Percentiles rank a stretch among this genome's conserved stretches.
Conservation (phyloP, 73 alveolate genomes). For the Blepharisma stoltei region DNA sequence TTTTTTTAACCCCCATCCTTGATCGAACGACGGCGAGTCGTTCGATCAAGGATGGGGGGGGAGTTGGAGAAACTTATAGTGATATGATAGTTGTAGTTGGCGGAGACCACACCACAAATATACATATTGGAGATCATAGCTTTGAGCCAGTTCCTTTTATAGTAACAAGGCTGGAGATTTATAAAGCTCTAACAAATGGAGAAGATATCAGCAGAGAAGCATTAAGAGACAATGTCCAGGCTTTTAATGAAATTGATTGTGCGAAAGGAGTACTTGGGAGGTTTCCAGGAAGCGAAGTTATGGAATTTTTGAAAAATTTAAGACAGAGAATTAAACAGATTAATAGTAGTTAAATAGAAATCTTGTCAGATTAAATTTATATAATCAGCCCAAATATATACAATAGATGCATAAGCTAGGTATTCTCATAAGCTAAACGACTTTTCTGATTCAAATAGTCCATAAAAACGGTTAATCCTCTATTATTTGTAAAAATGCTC, state of each 20-base stretch:
- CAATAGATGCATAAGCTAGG: too few relatives aligned
- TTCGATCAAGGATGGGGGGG: too few relatives aligned
- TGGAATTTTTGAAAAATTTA: too few relatives aligned
- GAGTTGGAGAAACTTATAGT: constrained; percentile 31
- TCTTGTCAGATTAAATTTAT: too few relatives aligned
- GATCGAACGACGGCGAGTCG: too few relatives aligned
- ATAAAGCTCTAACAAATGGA: not conserved
- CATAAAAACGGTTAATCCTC: constrained; percentile 16
- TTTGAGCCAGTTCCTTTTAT: constrained; percentile 78
- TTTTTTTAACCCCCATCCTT: too few relatives aligned
- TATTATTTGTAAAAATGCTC: not conserved
- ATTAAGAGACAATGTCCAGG: constrained; percentile 31
- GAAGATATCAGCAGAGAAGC: constrained; percentile 7
- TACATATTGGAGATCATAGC: constrained; percentile 74
- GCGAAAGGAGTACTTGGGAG: constrained; percentile 50
- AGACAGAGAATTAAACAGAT: too few relatives aligned
- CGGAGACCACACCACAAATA: constrained; percentile 87
- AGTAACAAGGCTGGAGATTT: constrained; percentile 5
- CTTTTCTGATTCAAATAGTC: not conserved
- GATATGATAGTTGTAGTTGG: constrained; percentile 55
- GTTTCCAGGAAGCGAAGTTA: constrained; percentile 44
- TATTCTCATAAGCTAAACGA: too few relatives aligned
- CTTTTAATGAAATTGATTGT: constrained; percentile 49
- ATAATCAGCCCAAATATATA: too few relatives aligned
- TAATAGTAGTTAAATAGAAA: too few relatives aligned